phyloP scores from a whole-genome alignment of 2,329 filamentous ascomycete genomes.

The Septoria linicola region DNA sequence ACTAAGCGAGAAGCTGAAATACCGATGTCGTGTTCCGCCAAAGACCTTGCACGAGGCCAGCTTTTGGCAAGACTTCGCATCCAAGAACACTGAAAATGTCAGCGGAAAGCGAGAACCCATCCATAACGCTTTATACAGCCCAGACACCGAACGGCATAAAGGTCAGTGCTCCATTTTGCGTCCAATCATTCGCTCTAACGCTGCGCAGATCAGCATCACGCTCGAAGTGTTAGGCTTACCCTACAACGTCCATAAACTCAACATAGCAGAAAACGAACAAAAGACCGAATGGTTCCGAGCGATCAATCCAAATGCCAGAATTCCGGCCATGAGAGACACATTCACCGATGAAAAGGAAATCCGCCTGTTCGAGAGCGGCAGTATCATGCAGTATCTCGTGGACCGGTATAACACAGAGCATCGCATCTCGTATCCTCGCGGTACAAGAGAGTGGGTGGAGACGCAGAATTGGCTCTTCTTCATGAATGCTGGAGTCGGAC shows the following conservation, averaged over 20 bases:
- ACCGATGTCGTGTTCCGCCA: not conserved
- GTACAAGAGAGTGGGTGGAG: conserved; percentile 70
- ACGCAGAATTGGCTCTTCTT: conserved; percentile 68
- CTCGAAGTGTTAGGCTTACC: conserved; percentile 74
- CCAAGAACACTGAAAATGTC: not conserved
- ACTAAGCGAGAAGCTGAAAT: not conserved
- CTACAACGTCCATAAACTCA: conserved; percentile 68
- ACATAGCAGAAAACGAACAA: conserved; percentile 68
- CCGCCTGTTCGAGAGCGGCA: conserved; percentile 76
- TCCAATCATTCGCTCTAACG: not conserved
- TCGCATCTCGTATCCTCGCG: conserved; percentile 75
- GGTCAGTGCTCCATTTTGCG: conserved; percentile 13
- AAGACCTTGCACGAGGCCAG: not conserved
- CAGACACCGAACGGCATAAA: conserved; percentile 88
- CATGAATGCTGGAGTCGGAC: conserved; percentile 66
- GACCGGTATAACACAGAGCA: conserved; percentile 63
- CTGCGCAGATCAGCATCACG: conserved; percentile 64
- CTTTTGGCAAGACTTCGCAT: too few relatives aligned
- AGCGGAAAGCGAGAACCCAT: conserved; percentile 1
- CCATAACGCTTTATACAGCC: conserved; percentile 74
- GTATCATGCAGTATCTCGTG: conserved; percentile 81
- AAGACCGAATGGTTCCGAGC: conserved; percentile 84
- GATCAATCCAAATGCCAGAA: conserved; percentile 90
- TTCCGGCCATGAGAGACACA: conserved; percentile 80
- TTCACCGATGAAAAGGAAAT: conserved; percentile 70